A percentile compares a stretch with the other conserved stretches of the same genome.
phyloP scores from a whole-genome alignment of 345 rosid genomes.

The Jatropha curcas region DNA sequence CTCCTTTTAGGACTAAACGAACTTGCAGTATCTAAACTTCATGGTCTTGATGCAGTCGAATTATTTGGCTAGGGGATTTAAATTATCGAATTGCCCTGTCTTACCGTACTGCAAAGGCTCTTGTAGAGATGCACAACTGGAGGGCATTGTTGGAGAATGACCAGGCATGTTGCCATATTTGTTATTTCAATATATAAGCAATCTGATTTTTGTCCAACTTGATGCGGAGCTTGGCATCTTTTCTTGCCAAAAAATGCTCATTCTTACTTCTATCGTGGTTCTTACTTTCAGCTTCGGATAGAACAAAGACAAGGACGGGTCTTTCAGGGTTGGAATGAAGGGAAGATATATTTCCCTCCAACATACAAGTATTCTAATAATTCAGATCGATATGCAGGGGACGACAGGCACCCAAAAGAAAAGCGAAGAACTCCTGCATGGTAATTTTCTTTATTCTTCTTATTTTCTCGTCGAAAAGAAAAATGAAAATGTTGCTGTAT shows the following conservation, averaged over 20 bases:
- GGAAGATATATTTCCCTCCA: slow-evolving; percentile 90
- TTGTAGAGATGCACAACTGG: slow-evolving; percentile 99
- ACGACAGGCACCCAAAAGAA: slow-evolving; percentile 74
- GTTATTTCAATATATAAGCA: neutral
- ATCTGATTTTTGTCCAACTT: neutral
- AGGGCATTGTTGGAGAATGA: slow-evolving; percentile 85
- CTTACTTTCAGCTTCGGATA: slow-evolving; percentile 59
- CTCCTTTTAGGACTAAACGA: neutral
- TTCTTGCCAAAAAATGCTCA: slow-evolving; percentile 4
- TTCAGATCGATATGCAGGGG: slow-evolving; percentile 89
- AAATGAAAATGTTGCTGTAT: neutral
- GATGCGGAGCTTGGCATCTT: neutral
- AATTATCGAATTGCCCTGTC: slow-evolving; percentile 91
- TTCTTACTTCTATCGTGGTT: slow-evolving; percentile 18
- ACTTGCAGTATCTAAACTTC: neutral
- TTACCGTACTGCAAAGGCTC: slow-evolving; percentile 81
- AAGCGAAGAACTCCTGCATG: slow-evolving; percentile 98
- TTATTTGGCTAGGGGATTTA: slow-evolving; percentile 98
- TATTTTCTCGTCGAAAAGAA: neutral
- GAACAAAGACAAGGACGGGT: slow-evolving; percentile 76
- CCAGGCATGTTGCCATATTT: slow-evolving; percentile 55
- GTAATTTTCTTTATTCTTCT: slow-evolving; percentile 39
- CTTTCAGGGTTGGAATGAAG: slow-evolving; percentile 95
- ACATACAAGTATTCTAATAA: slow-evolving; percentile 96
- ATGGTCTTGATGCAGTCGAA: slow-evolving; percentile 52